Conservation (phyloP, 805 yeast genomes). For the Ogataea paradorogensis region DNA sequence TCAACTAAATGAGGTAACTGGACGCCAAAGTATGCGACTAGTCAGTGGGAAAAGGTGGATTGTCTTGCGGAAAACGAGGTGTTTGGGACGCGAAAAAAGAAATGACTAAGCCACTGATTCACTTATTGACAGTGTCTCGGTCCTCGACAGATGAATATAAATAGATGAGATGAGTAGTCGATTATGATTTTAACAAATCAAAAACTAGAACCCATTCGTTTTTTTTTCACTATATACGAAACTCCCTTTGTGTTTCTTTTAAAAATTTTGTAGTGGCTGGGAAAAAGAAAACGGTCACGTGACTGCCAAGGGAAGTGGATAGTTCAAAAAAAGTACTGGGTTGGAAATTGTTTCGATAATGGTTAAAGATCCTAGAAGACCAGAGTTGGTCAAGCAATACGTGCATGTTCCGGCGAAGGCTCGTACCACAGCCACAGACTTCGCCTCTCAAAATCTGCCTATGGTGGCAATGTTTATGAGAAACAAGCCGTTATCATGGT, state of each 20-base stretch:
- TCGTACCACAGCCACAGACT: slow-evolving; percentile 42
- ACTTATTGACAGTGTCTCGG: background rate
- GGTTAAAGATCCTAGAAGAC: slow-evolving; percentile 32
- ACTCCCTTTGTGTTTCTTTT: slow-evolving; percentile 1
- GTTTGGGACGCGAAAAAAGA: slow-evolving; percentile 1
- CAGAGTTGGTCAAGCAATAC: slow-evolving; percentile 33
- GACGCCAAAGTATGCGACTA: slow-evolving; percentile 1
- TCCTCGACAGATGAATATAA: background rate
- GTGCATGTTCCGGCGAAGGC: slow-evolving; percentile 47
- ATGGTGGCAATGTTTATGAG: slow-evolving; percentile 64
- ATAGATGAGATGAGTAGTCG: background rate
- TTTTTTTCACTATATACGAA: slow-evolving; percentile 10
- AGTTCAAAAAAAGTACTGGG: background rate
- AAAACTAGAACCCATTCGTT: slow-evolving; percentile 10
- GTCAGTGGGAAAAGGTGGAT: slow-evolving; percentile 6
- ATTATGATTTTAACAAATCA: slow-evolving; percentile 1
- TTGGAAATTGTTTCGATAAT: background rate
- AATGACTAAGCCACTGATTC: background rate
- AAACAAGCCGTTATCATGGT: slow-evolving; percentile 55
- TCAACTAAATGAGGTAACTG: background rate
- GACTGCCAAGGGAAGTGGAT: background rate
- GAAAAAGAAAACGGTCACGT: slow-evolving; percentile 2
- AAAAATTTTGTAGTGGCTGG: background rate
- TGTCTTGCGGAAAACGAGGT: slow-evolving; percentile 1
- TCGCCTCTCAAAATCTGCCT: slow-evolving; percentile 53